These are phyloP conservation scores for Quercus robur DNA, from an alignment of 306 rosid genomes.

Conservation along the genomic window DNA sequence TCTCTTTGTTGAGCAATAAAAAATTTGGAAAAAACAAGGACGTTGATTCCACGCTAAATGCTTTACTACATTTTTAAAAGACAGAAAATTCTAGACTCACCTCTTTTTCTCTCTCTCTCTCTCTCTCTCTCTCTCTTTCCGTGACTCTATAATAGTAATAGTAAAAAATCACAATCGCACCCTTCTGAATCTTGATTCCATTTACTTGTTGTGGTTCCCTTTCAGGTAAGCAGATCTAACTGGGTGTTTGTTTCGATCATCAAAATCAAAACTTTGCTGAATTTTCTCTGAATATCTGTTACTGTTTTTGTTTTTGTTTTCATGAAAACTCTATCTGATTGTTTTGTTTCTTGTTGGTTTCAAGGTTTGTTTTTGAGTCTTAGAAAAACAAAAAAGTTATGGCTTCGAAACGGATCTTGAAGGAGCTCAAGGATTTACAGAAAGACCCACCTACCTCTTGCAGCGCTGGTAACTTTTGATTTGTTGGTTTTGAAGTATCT, in stretches of 20 bases:
- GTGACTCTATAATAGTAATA: conserved; percentile 9
- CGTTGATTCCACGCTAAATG: conserved; percentile 41
- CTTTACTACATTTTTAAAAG: neutral
- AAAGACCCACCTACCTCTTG: conserved; percentile 85
- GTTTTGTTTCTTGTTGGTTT: neutral
- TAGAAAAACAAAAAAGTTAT: conserved; percentile 13
- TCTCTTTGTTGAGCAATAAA: neutral
- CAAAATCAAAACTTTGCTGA: neutral
- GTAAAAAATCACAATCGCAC: neutral
- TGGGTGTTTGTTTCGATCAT: neutral
- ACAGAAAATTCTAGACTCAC: conserved; percentile 46
- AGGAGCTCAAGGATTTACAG: conserved; percentile 94
- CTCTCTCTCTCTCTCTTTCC: neutral
- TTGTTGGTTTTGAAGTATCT: neutral
- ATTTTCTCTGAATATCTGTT: conserved; percentile 25
- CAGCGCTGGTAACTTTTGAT: conserved; percentile 63
- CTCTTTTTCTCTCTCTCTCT: neutral
- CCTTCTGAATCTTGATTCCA: neutral
- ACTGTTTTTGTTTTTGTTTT: neutral
- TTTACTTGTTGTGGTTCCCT: neutral
- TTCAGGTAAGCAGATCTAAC: neutral
- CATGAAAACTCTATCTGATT: conserved; percentile 7
- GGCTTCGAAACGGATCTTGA: conserved; percentile 86
- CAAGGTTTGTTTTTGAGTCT: too few species aligned
- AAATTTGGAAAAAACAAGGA: neutral